A percentile compares a stretch with the other conserved stretches of the same genome.
phyloP scores from a whole-genome alignment of 805 yeast species.

The Wickerhamiella vanderwaltii region DNA sequence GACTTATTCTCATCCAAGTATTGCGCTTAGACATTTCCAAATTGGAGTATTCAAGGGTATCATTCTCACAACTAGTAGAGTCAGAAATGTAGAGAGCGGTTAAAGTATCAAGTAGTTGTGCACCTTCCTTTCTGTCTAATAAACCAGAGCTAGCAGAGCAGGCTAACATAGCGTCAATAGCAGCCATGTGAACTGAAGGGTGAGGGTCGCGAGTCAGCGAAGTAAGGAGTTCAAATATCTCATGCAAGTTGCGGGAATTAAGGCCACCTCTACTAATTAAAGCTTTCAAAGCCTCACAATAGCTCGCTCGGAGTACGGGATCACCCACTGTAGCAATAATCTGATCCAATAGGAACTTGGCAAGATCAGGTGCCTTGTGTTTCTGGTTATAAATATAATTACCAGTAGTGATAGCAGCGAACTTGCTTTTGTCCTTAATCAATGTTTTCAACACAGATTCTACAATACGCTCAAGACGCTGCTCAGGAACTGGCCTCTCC shows the following conservation, averaged over 20 bases:
- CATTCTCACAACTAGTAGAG: constrained; percentile 37
- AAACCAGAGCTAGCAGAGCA: constrained; percentile 45
- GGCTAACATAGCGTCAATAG: constrained; percentile 46
- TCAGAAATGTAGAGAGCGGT: constrained; percentile 35
- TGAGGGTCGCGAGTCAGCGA: constrained; percentile 69
- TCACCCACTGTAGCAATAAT: constrained; percentile 11
- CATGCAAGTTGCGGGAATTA: neutral
- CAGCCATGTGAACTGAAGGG: constrained; percentile 68
- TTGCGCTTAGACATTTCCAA: constrained; percentile 29
- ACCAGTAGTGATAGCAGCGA: neutral
- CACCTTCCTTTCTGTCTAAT: constrained; percentile 34
- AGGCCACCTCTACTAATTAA: constrained; percentile 3
- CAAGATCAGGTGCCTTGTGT: neutral
- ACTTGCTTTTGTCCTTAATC: neutral
- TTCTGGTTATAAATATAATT: neutral
- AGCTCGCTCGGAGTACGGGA: constrained; percentile 13
- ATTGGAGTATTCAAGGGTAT: constrained; percentile 37
- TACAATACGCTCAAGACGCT: constrained; percentile 4
- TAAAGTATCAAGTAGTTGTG: constrained; percentile 34
- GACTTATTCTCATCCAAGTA: neutral
- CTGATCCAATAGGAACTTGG: constrained; percentile 10
- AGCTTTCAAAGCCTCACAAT: constrained; percentile 11
- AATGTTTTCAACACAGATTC: constrained; percentile 4
- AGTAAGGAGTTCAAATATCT: constrained; percentile 14
- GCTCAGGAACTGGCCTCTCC: neutral